Conservation (phyloP, 2,329 filamentous ascomycete genomes). For the Botrytis fabae region DNA sequence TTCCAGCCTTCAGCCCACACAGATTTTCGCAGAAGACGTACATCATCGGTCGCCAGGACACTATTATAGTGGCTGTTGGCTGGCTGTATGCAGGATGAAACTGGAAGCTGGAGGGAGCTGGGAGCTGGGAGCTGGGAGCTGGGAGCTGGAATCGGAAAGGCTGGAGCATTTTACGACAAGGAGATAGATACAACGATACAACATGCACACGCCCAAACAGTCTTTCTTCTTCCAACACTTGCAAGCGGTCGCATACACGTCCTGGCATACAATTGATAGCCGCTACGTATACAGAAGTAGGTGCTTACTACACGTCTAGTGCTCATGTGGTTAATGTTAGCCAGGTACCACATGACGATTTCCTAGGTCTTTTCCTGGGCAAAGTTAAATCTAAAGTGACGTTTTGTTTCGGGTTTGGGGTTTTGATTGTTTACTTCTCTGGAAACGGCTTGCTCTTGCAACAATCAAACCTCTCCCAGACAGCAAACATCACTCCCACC, state of each 20-base stretch:
- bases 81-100: neutral
- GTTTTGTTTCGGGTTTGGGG: neutral
- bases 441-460: neutral
- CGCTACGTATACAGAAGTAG: no score
- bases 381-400: neutral
- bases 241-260: neutral
- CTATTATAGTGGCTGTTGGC: neutral
- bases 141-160: neutral
- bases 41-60: neutral
- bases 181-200: neutral
- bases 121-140: neutral
- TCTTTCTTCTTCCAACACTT: neutral
- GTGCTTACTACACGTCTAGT: constrained; percentile 1
- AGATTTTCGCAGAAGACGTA: neutral
- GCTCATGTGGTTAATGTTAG: neutral
- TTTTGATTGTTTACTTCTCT: neutral
- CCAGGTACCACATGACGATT: neutral
- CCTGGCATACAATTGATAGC: neutral
- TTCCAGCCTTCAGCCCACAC: neutral
- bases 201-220: neutral
- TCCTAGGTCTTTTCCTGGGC: neutral
- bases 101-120: neutral
- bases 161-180: neutral
- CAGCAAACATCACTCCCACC: neutral
- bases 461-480: neutral